Percentiles rank a stretch among this genome's conserved stretches.
phyloP scores from a whole-genome alignment of 2,329 filamentous ascomycete species.

The Alternaria ethzedia region DNA sequence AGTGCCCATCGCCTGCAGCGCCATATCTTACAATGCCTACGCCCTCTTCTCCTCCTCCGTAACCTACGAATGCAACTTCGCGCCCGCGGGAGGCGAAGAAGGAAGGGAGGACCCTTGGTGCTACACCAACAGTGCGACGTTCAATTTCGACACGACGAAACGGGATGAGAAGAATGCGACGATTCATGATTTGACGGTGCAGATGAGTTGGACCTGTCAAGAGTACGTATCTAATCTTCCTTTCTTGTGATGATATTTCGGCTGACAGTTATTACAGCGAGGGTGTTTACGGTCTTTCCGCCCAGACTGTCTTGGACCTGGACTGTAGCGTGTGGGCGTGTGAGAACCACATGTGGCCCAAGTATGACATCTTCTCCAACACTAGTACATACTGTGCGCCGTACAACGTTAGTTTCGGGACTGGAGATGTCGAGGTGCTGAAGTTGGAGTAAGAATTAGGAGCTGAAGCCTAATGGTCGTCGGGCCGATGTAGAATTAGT shows the following conservation, averaged over 20 bases:
- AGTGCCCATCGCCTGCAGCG: conserved; percentile 1
- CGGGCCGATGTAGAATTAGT: background rate
- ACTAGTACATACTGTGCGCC: background rate
- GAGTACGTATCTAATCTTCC: background rate
- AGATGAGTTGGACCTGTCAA: conserved; percentile 15
- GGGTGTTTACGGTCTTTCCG: background rate
- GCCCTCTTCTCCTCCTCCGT: conserved; percentile 2
- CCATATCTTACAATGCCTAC: conserved; percentile 2
- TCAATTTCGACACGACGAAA: conserved; percentile 6
- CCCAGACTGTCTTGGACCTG: background rate
- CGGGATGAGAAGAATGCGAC: background rate
- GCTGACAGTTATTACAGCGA: conserved; percentile 1
- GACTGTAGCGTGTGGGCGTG: conserved; percentile 13
- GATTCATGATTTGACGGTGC: conserved; percentile 1
- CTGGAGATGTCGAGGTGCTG: background rate
- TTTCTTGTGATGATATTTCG: no score
- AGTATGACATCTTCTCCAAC: background rate
- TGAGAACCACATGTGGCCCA: conserved; percentile 13
- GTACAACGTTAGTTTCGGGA: background rate
- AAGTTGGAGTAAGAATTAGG: background rate
- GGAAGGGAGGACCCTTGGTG: background rate
- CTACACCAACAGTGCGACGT: background rate
- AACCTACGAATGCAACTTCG: conserved; percentile 4
- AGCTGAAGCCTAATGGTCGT: no score
- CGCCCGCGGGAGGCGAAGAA: background rate